Evolutionary conservation across 2,329 filamentous ascomycete species (phyloP).

Genomic region (Penicillium sp.): DNA sequence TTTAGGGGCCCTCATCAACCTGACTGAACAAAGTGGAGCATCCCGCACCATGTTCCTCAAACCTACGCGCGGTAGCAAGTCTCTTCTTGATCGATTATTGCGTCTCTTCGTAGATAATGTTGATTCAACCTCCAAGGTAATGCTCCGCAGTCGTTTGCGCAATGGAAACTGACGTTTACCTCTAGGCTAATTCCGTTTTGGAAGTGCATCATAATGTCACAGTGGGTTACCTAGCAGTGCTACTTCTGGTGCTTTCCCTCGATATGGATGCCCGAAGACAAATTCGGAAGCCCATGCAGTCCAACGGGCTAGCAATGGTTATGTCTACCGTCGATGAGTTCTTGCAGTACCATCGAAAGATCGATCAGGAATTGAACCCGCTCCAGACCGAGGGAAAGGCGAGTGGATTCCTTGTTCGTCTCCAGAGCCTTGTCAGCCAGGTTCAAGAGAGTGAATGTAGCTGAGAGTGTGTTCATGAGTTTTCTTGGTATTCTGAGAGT

Average conservation of each 20-base stretch:
- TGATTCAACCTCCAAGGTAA: slow-evolving; percentile 66
- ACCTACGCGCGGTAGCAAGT: slow-evolving; percentile 34
- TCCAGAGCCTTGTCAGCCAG: slow-evolving; percentile 53
- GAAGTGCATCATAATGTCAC: slow-evolving; percentile 78
- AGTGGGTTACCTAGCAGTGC: slow-evolving; percentile 79
- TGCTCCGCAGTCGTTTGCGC: slow-evolving; percentile 22
- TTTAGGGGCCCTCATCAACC: slow-evolving; percentile 81
- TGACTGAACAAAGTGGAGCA: slow-evolving; percentile 71
- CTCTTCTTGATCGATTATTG: slow-evolving; percentile 60
- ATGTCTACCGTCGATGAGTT: slow-evolving; percentile 62
- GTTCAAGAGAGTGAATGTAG: slow-evolving; percentile 31
- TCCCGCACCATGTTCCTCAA: slow-evolving; percentile 55
- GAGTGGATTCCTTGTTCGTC: slow-evolving; percentile 52
- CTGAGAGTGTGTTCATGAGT: neutral
- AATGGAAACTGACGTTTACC: slow-evolving; percentile 12
- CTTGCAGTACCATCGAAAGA: slow-evolving; percentile 57
- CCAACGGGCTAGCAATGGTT: slow-evolving; percentile 49
- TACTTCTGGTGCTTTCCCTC: slow-evolving; percentile 78
- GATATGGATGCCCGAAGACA: slow-evolving; percentile 45
- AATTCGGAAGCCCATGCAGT: slow-evolving; percentile 46
- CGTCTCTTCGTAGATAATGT: slow-evolving; percentile 66
- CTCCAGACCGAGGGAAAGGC: slow-evolving; percentile 49
- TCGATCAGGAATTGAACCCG: slow-evolving; percentile 49
- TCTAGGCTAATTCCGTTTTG: slow-evolving; percentile 55
- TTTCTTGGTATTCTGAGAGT: neutral